Evolutionary conservation across 805 yeast species (phyloP).

Genomic region (Saturnispora saitoi): DNA sequence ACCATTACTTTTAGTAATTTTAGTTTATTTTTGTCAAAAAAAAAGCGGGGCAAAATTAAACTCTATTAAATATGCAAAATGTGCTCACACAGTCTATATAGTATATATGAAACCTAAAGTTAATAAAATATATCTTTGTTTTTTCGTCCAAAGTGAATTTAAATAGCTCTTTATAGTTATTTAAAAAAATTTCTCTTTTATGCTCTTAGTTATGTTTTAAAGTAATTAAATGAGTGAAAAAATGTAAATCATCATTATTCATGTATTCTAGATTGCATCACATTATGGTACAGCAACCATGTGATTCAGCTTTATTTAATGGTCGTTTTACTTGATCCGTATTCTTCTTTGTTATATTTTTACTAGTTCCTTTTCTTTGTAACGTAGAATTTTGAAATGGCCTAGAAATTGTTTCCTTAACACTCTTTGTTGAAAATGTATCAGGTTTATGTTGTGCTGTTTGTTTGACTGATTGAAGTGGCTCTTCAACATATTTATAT

Average conservation of each 20-base stretch:
- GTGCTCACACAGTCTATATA: too few relatives aligned
- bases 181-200: too few relatives aligned
- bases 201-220: too few relatives aligned
- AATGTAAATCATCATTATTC: too few relatives aligned
- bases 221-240: too few relatives aligned
- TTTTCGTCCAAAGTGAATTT: too few relatives aligned
- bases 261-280: not conserved
- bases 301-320: not conserved
- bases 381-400: not conserved
- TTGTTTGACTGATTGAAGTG: not conserved
- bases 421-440: not conserved
- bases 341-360: not conserved
- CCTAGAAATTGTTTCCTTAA: not conserved
- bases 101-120: too few relatives aligned
- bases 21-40: too few relatives aligned
- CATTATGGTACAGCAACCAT: not conserved
- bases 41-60: too few relatives aligned
- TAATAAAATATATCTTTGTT: too few relatives aligned
- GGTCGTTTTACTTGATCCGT: not conserved
- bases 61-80: not conserved
- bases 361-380: not conserved
- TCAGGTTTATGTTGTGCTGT: not conserved
- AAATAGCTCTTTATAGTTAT: too few relatives aligned
- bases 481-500: not conserved
- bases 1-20: too few relatives aligned